phyloP scores from a whole-genome alignment of 2,329 filamentous ascomycete genomes.

The Venturia effusa region DNA sequence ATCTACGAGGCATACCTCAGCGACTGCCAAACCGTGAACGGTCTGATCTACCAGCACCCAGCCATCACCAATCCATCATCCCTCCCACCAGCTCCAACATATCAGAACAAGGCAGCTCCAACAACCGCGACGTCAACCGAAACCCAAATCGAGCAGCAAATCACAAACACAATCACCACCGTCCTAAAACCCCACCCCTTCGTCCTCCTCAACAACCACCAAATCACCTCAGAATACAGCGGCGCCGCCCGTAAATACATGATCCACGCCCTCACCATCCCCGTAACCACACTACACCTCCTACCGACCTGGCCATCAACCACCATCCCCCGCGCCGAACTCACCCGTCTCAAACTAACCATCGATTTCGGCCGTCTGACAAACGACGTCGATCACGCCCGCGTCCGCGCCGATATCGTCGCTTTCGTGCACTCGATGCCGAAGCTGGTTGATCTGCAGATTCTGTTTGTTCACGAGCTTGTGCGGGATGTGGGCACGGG shows the following conservation, averaged over 20 bases:
- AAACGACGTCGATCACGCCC: neutral
- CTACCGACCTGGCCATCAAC: neutral
- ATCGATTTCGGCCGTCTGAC: neutral
- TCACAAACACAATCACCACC: neutral
- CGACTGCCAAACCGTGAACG: neutral
- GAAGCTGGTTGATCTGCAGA: neutral
- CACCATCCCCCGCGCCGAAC: neutral
- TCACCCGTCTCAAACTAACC: neutral
- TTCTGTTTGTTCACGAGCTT: neutral
- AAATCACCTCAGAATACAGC: neutral
- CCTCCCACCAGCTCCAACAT: neutral
- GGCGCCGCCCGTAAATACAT: neutral
- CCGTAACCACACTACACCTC: neutral
- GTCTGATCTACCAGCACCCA: neutral
- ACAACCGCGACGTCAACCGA: neutral
- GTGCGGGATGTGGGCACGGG: neutral
- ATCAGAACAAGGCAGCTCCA: neutral
- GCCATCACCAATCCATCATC: neutral
- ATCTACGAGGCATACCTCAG: neutral
- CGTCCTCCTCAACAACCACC: neutral
- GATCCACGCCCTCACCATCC: neutral
- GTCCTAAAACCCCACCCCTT: neutral
- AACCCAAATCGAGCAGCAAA: neutral
- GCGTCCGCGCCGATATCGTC: neutral
- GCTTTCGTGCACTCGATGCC: neutral